These are phyloP conservation scores for Pseudofabraea citricarpa DNA, from an alignment of 2,329 filamentous ascomycete genomes.

Conservation along the genomic window DNA sequence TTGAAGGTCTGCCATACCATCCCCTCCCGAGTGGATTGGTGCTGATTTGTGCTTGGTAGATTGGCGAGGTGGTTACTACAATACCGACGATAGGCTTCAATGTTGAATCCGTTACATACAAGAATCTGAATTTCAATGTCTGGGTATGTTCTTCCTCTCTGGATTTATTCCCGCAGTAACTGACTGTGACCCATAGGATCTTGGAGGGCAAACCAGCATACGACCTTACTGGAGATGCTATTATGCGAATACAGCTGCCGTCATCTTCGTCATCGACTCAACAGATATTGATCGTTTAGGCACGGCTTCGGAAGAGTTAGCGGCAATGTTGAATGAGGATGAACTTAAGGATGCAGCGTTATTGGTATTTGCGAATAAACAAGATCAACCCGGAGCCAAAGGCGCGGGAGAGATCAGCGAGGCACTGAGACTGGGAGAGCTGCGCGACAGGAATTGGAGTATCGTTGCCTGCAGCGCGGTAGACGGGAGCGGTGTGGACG, in stretches of 20 bases:
- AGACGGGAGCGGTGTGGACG: constrained; percentile 87
- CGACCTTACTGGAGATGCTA: constrained; percentile 99
- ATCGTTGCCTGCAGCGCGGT: constrained; percentile 97
- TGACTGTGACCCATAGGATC: too few species aligned
- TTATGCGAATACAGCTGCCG: constrained; percentile 96
- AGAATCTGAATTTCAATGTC: constrained; percentile 97
- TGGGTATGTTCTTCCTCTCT: constrained; percentile 60
- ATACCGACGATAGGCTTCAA: constrained; percentile 99
- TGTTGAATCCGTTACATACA: constrained; percentile 97
- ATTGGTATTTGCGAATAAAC: constrained; percentile 97
- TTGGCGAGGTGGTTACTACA: constrained; percentile 97
- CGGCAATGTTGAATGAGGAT: constrained; percentile 95
- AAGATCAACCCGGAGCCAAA: constrained; percentile 95
- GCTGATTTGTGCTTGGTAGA: constrained; percentile 48
- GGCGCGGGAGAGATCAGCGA: constrained; percentile 96
- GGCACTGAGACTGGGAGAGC: constrained; percentile 80
- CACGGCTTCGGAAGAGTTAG: constrained; percentile 87
- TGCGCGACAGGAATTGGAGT: constrained; percentile 97
- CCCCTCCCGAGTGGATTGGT: background rate
- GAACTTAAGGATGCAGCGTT: constrained; percentile 90
- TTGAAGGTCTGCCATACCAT: constrained; percentile 63
- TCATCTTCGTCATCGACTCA: constrained; percentile 97
- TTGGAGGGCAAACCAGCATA: constrained; percentile 97
- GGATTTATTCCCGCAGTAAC: too few species aligned
- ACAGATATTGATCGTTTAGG: constrained; percentile 94